Base-by-base conservation (phyloP, 1,139 yeast species). In the Yamadazyma mexicana region DNA sequence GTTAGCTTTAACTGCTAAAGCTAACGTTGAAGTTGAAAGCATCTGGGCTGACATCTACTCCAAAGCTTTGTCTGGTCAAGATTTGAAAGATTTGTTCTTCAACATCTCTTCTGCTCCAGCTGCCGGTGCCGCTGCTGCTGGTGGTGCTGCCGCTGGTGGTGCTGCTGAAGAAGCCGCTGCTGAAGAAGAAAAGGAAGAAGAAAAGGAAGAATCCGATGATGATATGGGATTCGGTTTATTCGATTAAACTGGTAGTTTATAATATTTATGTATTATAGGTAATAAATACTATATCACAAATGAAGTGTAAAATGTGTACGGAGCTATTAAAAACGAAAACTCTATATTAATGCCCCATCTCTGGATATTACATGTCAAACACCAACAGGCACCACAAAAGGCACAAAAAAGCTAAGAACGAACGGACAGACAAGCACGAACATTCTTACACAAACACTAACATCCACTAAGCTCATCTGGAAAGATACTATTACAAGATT, bases 211-310 rank as follows among this genome's bases (percentile, higher is more conserved):
- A 56, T 80, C 77, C 62, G 91, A 84, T 59, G 82, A 68, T 52
- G 81, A 69, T 50, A 88, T 89, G 97, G 98, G 96, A 56, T 85
- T 91, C 89, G 98, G 97, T 79, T 82, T 92, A 73, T 50, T 50
- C 47, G 54, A 83, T 75, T 83, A 83, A 70, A 24, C 30, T 18
- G 11, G 6, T 28, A 20, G 29, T 18, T 20, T 20, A 27, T 28
- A 28, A 28, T 32, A 32, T 32, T 22, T 32, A 22, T 22, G 29
- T 35, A 39, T 30, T 31, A 31, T 35, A 35, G 27, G 27, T 33
- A 34, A 30, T 30, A 30, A 30, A 30, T 30, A 8, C 23, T 18
- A 30, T 30, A 30, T 30, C 33, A 17, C 16, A 29, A 29, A 10
- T n/a, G n/a, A n/a, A n/a, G n/a, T n/a, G n/a, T 9, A 22, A 22